phyloP scores from a whole-genome alignment of 1,139 yeast genomes.

The Saccharomyces uvarum region DNA sequence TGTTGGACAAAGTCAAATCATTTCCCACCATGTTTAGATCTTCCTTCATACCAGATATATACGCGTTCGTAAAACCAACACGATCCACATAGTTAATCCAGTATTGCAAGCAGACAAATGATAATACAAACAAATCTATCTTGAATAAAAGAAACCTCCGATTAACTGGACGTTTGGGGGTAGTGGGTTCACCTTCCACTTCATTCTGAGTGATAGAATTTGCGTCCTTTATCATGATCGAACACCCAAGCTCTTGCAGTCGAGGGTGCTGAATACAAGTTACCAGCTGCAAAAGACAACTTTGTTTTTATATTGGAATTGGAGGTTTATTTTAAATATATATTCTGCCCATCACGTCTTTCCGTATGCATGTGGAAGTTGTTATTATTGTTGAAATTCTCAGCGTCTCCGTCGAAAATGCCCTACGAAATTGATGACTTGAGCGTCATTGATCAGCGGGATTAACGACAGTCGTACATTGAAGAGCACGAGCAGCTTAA shows the following conservation, averaged over 20 bases:
- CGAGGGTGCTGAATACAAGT: background rate
- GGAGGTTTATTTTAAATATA: background rate
- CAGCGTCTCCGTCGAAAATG: background rate
- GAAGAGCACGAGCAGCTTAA: background rate
- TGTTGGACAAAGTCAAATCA: constrained; percentile 43
- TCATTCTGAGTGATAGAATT: background rate
- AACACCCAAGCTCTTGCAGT: background rate
- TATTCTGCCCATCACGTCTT: too few species aligned
- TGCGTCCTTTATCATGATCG: background rate
- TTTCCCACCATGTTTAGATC: constrained; percentile 46
- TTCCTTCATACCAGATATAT: constrained; percentile 55
- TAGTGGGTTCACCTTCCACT: background rate
- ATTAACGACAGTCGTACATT: background rate
- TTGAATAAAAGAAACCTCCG: constrained; percentile 41
- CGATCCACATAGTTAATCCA: constrained; percentile 48
- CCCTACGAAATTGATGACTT: background rate
- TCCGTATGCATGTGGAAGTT: background rate
- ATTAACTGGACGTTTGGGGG: constrained; percentile 12
- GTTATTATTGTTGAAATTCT: background rate
- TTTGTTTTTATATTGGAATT: background rate
- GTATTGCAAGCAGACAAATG: constrained; percentile 48
- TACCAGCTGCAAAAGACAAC: background rate
- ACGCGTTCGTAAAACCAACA: constrained; percentile 44
- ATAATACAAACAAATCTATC: constrained; percentile 49
- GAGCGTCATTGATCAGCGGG: background rate